These are phyloP conservation scores for Solanum pinnatisectum DNA, from an alignment of 257 asterid genomes.

Conservation along the genomic window DNA sequence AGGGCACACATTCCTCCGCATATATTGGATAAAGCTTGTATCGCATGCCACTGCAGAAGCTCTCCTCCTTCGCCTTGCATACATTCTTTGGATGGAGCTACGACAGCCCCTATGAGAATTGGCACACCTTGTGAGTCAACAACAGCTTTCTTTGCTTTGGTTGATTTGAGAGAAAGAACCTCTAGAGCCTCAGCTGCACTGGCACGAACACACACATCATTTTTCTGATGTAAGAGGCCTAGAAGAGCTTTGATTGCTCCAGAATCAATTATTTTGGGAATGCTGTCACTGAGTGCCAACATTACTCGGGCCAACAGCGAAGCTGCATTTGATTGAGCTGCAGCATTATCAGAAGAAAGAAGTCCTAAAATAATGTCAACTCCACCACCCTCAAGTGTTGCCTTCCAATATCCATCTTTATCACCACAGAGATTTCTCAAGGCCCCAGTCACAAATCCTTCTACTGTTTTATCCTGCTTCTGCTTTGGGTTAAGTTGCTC, in stretches of 20 bases:
- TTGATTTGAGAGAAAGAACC: conserved; percentile 60
- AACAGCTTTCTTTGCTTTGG: conserved; percentile 45
- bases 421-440: conserved; percentile 85
- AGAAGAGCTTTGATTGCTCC: conserved; percentile 61
- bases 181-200: conserved; percentile 88
- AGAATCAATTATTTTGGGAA: conserved; percentile 52
- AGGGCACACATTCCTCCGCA: conserved; percentile 63
- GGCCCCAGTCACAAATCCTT: conserved; percentile 71
- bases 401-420: conserved; percentile 67
- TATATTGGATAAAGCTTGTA: conserved; percentile 60
- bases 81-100: conserved; percentile 83
- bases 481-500: conserved; percentile 44
- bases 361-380: conserved; percentile 62
- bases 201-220: conserved; percentile 64
- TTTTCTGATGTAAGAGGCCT: conserved; percentile 44
- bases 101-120: conserved; percentile 62
- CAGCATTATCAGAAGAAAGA: conserved; percentile 57
- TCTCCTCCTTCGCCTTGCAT: conserved; percentile 69
- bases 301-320: conserved; percentile 73
- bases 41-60: conserved; percentile 61
- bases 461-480: conserved; percentile 67
- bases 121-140: conserved; percentile 56
- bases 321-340: conserved; percentile 74
- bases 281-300: conserved; percentile 51
- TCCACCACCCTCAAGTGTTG: conserved; percentile 81